Evolutionary conservation across 139 green algal genomes (phyloP).

Genomic region (Marvania coccoides): DNA sequence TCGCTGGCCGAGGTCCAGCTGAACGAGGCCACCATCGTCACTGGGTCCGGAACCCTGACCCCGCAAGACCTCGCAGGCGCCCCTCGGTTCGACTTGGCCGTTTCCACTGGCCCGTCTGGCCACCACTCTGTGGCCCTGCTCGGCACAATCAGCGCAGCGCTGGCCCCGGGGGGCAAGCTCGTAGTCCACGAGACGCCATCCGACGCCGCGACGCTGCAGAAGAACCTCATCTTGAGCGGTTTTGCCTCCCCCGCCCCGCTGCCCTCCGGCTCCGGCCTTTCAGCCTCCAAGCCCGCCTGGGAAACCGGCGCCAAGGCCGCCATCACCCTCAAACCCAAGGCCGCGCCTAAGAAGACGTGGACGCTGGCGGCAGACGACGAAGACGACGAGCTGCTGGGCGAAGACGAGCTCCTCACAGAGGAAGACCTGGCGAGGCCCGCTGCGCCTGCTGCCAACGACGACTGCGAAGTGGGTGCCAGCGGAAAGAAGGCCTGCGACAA

Average conservation of each 20-base stretch:
- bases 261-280: conserved; percentile 5
- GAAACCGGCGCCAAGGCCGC: conserved; percentile 45
- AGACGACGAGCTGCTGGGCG: conserved; percentile 86
- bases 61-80: neutral
- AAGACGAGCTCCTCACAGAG: conserved; percentile 85
- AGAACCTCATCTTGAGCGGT: conserved; percentile 48
- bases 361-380: conserved; percentile 39
- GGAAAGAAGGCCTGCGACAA: conserved; percentile 91
- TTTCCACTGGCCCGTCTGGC: neutral
- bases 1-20: neutral
- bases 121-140: conserved; percentile 28
- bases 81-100: neutral
- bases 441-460: conserved; percentile 24
- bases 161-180: conserved; percentile 27
- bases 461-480: conserved; percentile 48
- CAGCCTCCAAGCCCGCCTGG: conserved; percentile 45
- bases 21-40: neutral
- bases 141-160: neutral
- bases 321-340: conserved; percentile 37
- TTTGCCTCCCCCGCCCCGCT: conserved; percentile 16
- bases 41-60: neutral
- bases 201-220: conserved; percentile 7
- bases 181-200: conserved; percentile 15
- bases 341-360: conserved; percentile 13
- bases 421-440: conserved; percentile 63